phyloP scores from a whole-genome alignment of 2,329 filamentous ascomycete genomes.

The Ustulina deusta region DNA sequence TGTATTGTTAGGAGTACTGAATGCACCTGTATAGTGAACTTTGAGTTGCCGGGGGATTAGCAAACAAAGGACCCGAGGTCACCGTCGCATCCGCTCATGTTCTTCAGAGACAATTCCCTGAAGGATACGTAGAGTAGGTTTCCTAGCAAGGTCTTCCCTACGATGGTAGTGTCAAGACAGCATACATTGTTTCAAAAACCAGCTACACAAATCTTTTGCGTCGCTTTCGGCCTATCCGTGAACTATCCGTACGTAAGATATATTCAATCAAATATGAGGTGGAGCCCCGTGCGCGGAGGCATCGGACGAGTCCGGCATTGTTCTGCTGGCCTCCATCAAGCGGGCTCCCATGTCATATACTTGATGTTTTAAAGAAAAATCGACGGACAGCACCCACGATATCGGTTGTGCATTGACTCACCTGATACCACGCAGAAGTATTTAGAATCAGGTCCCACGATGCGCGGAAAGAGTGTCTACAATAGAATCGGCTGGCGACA shows the following conservation, averaged over 20 bases:
- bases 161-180: not conserved
- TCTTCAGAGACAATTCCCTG: not conserved
- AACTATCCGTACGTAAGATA: not conserved
- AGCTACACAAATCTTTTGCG: not conserved
- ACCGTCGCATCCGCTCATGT: not conserved
- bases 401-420: not conserved
- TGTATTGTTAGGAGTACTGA: not conserved
- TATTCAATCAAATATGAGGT: slow-evolving; percentile 15
- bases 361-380: slow-evolving; percentile 8
- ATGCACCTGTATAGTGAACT: slow-evolving; percentile 3
- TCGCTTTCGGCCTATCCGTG: not conserved
- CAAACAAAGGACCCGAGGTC: not conserved
- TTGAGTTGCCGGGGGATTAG: not conserved
- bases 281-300: not conserved
- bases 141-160: not conserved
- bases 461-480: not conserved
- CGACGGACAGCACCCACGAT: not conserved
- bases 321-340: not conserved
- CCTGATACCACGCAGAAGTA: not conserved
- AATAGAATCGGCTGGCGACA: not conserved
- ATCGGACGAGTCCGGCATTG: slow-evolving; percentile 7
- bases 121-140: not conserved
- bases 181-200: not conserved
- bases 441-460: not conserved
- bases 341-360: not conserved